phyloP scores from a whole-genome alignment of 495 filamentous ascomycete genomes.

The Aspergillus cavernicola region DNA sequence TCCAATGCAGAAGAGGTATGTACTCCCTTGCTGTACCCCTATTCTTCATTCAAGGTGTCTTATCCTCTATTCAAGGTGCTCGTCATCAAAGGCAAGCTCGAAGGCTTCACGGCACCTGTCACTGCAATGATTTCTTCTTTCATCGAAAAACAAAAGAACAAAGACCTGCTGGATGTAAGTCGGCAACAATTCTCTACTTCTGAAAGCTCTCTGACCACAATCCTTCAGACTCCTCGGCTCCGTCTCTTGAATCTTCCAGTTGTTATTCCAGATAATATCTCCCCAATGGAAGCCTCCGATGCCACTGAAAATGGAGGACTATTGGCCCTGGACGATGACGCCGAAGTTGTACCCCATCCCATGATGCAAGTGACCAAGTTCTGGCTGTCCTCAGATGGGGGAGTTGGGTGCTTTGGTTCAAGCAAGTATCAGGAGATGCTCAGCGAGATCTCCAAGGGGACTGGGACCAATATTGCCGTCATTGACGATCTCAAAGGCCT shows the following conservation, averaged over 20 bases:
- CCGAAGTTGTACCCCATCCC: conserved; percentile 9
- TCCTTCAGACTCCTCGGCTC: conserved; percentile 20
- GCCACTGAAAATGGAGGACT: conserved; percentile 7
- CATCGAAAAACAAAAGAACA: conserved; percentile 21
- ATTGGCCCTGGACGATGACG: conserved; percentile 11
- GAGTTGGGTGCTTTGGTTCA: conserved; percentile 16
- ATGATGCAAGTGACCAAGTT: conserved; percentile 10
- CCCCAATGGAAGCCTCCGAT: background rate
- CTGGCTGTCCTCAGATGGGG: conserved; percentile 19
- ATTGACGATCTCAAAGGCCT: conserved; percentile 16
- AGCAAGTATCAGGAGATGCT: conserved; percentile 13
- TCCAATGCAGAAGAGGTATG: conserved; percentile 15
- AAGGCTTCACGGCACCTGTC: background rate
- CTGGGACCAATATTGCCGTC: conserved; percentile 21
- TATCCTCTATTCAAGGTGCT: conserved; percentile 9
- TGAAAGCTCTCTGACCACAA: background rate
- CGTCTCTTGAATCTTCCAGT: conserved; percentile 13
- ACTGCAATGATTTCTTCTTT: conserved; percentile 13
- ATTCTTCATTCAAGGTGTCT: background rate
- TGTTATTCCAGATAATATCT: conserved; percentile 4
- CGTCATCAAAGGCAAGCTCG: conserved; percentile 16
- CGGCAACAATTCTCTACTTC: background rate
- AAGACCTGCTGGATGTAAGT: conserved; percentile 28
- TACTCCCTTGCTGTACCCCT: background rate
- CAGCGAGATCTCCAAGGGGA: conserved; percentile 13